Percentiles rank a stretch among this genome's conserved stretches.
phyloP scores from a whole-genome alignment of 495 filamentous ascomycete species.

The Rostrohypoxylon terebratum region DNA sequence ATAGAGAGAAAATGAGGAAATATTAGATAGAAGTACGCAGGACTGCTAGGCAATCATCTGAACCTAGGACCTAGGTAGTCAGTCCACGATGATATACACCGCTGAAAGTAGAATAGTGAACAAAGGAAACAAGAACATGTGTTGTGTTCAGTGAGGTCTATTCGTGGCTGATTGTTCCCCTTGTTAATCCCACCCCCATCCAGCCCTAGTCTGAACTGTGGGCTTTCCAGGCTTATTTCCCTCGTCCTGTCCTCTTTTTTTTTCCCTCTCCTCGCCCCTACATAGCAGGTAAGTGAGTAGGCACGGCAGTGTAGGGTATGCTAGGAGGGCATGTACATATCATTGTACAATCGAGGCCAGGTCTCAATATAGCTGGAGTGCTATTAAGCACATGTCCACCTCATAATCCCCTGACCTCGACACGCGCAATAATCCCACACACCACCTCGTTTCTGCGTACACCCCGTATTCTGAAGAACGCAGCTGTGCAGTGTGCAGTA shows the following conservation, averaged over 20 bases:
- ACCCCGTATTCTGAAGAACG: slow-evolving; percentile 9
- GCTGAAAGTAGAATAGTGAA: slow-evolving; percentile 19
- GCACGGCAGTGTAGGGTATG: neutral
- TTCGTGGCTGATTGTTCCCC: slow-evolving; percentile 36
- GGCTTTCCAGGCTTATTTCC: slow-evolving; percentile 19
- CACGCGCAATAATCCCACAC: slow-evolving; percentile 46
- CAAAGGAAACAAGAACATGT: slow-evolving; percentile 37
- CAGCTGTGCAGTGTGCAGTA: neutral
- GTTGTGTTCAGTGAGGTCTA: slow-evolving; percentile 37
- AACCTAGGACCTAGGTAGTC: too few species aligned
- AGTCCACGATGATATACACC: slow-evolving; percentile 12
- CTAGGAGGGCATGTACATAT: neutral
- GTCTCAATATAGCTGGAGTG: slow-evolving; percentile 27
- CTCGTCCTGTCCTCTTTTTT: slow-evolving; percentile 6
- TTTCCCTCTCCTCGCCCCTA: slow-evolving; percentile 12
- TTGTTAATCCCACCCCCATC: slow-evolving; percentile 29
- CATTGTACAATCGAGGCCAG: neutral
- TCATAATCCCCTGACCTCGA: slow-evolving; percentile 39
- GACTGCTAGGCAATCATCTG: neutral
- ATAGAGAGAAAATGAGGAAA: slow-evolving; percentile 1
- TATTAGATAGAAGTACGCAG: neutral
- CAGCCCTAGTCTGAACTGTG: slow-evolving; percentile 12
- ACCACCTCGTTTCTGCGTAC: slow-evolving; percentile 29
- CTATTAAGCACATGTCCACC: slow-evolving; percentile 44
- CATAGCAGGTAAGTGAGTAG: neutral